Percentiles rank a stretch among this genome's conserved stretches.
phyloP scores from a whole-genome alignment of 345 rosid genomes.

The Aquilaria yunnanensis region DNA sequence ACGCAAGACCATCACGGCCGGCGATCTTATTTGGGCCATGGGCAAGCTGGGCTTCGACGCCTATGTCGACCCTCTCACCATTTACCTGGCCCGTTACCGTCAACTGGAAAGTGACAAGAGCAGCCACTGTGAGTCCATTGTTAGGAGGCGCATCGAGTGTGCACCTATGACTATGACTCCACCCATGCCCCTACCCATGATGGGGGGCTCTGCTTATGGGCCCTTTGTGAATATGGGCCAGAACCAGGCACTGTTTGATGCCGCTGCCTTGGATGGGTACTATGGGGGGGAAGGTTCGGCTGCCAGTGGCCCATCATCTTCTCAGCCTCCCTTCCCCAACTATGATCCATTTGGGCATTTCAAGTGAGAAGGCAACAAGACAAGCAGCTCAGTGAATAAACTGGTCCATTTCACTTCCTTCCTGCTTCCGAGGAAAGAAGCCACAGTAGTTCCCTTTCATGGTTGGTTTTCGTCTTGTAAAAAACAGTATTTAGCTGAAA shows the following conservation, averaged over 20 bases:
- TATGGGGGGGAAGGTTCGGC: neutral
- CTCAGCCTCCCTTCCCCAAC: neutral
- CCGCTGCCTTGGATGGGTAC: neutral
- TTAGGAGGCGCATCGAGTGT: constrained; percentile 11
- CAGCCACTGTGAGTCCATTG: constrained; percentile 11
- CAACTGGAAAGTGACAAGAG: constrained; percentile 36
- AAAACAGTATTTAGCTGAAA: too few species aligned
- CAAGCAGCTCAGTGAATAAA: neutral
- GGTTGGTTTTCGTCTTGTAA: too few species aligned
- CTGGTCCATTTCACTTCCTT: neutral
- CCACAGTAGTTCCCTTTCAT: too few species aligned
- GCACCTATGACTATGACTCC: constrained; percentile 4
- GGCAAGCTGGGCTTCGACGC: constrained; percentile 57
- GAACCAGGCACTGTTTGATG: constrained; percentile 11
- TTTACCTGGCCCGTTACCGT: constrained; percentile 38
- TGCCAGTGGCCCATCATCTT: constrained; percentile 5
- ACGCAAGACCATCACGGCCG: constrained; percentile 63
- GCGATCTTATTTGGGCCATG: constrained; percentile 69
- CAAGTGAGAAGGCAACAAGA: constrained; percentile 2
- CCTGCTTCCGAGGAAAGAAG: too few species aligned
- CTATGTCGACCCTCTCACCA: constrained; percentile 38
- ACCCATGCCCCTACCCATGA: neutral
- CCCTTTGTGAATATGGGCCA: constrained; percentile 4
- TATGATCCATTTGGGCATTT: constrained; percentile 18
- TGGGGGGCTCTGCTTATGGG: neutral